Conservation (phyloP, 2,329 filamentous ascomycete species). For the Emydomyces testavorans region DNA sequence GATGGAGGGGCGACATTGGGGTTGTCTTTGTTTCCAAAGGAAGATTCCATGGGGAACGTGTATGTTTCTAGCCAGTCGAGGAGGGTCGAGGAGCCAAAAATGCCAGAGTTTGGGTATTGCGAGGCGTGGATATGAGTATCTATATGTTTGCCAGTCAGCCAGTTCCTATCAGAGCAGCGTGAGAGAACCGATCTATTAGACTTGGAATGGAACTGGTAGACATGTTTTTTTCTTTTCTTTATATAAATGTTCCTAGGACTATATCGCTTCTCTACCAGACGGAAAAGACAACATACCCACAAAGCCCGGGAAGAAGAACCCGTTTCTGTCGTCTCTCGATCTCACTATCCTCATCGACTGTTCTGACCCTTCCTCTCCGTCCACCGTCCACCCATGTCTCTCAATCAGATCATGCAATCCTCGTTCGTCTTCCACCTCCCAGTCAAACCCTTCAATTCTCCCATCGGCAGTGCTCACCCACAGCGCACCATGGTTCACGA, state of each 20-base stretch:
- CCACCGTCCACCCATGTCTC: constrained; percentile 25
- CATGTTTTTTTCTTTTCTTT: too few relatives aligned
- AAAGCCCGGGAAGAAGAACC: constrained; percentile 40
- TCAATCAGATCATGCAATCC: constrained; percentile 22
- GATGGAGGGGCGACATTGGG: constrained; percentile 20
- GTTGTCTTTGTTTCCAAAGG: constrained; percentile 41
- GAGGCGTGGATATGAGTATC: constrained; percentile 93
- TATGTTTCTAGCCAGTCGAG: constrained; percentile 90
- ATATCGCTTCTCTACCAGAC: too few relatives aligned
- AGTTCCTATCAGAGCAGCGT: too few relatives aligned
- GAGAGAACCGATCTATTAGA: too few relatives aligned
- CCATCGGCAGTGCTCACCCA: constrained; percentile 29
- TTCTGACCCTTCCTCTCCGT: constrained; percentile 14
- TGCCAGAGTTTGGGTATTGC: constrained; percentile 86
- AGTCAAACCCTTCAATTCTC: constrained; percentile 27
- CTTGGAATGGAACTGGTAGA: too few relatives aligned
- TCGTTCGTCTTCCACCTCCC: constrained; percentile 22
- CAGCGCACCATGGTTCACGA: constrained; percentile 39
- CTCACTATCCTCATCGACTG: constrained; percentile 25
- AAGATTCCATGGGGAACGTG: constrained; percentile 85
- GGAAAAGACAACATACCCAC: constrained; percentile 28
- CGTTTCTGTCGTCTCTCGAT: constrained; percentile 32
- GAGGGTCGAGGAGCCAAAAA: constrained; percentile 87
- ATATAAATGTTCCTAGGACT: too few relatives aligned
- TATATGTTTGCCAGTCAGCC: constrained; percentile 34